Evolutionary conservation across 2,329 filamentous ascomycete genomes (phyloP).

Genomic region (Sphaceloma murrayae): DNA sequence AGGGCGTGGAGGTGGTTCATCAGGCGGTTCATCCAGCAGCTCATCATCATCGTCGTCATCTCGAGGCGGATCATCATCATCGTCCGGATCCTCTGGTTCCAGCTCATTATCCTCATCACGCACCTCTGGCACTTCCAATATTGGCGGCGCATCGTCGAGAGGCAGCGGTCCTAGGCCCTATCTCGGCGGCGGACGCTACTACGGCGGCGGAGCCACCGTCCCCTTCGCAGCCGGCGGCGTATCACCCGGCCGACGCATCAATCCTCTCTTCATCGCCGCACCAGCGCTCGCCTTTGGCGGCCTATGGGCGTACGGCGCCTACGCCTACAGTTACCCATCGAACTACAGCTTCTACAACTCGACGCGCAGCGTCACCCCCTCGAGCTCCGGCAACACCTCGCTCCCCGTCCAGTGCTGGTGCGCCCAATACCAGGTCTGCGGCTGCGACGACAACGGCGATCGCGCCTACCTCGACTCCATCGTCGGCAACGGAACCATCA

Average conservation of each 20-base stretch:
- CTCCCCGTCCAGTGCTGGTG: slow-evolving; percentile 55
- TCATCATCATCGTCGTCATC: background rate
- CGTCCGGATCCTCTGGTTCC: background rate
- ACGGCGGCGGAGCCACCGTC: slow-evolving; percentile 57
- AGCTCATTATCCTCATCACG: slow-evolving; percentile 18
- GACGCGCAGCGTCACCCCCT: too few species aligned
- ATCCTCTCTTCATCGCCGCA: slow-evolving; percentile 45
- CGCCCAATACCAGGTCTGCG: slow-evolving; percentile 47
- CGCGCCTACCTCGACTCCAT: slow-evolving; percentile 51
- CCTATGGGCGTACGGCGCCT: slow-evolving; percentile 54
- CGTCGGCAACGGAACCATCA: slow-evolving; percentile 48
- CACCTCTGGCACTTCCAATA: slow-evolving; percentile 23
- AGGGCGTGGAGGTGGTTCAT: slow-evolving; percentile 1
- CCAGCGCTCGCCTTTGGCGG: slow-evolving; percentile 48
- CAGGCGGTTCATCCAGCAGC: background rate
- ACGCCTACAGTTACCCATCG: slow-evolving; percentile 54
- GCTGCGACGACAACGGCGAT: slow-evolving; percentile 59
- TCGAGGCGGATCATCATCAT: background rate
- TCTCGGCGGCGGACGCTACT: slow-evolving; percentile 54
- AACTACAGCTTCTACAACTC: too few species aligned
- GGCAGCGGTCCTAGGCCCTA: slow-evolving; percentile 49
- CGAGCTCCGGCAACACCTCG: slow-evolving; percentile 41
- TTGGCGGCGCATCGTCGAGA: slow-evolving; percentile 39
- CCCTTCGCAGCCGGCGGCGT: slow-evolving; percentile 52
- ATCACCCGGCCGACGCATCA: slow-evolving; percentile 42